Conservation (phyloP, 345 rosid species). For the Arabidopsis arenosa region DNA sequence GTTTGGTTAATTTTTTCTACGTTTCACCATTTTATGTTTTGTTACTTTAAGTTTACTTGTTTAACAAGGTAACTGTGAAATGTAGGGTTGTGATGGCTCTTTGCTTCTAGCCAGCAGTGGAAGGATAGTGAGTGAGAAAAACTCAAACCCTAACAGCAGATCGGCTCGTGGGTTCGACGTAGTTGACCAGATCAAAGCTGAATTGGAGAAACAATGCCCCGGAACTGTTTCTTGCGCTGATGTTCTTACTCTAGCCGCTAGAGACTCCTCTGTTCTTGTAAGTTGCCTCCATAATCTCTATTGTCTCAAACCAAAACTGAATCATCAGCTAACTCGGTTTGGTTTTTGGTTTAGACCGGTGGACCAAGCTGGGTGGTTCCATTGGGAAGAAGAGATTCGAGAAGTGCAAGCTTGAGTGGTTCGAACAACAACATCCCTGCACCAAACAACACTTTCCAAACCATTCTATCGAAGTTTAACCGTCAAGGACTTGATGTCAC, state of each 20-base stretch:
- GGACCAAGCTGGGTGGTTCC: conserved; percentile 93
- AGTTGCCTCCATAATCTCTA: conserved; percentile 29
- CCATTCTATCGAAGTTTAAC: conserved; percentile 71
- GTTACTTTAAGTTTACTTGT: background rate
- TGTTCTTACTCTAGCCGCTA: conserved; percentile 72
- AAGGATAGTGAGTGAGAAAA: conserved; percentile 68
- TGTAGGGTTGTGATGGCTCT: conserved; percentile 94
- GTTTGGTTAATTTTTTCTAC: conserved; percentile 42
- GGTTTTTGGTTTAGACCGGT: conserved; percentile 57
- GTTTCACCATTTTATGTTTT: background rate
- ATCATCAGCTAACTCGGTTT: conserved; percentile 11
- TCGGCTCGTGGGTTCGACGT: conserved; percentile 90
- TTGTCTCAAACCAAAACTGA: background rate
- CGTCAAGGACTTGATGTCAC: conserved; percentile 66
- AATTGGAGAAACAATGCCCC: conserved; percentile 79
- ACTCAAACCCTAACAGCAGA: conserved; percentile 71
- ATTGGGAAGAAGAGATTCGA: conserved; percentile 83
- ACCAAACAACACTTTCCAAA: conserved; percentile 69
- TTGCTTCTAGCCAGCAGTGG: conserved; percentile 72
- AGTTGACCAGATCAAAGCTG: conserved; percentile 76
- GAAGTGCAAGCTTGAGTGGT: conserved; percentile 72
- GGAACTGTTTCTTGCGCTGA: conserved; percentile 88
- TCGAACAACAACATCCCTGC: conserved; percentile 84
- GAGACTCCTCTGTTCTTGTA: conserved; percentile 92
- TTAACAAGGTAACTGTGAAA: conserved; percentile 5